phyloP scores from a whole-genome alignment of 805 yeast species.

The Clavispora vitiphila region DNA sequence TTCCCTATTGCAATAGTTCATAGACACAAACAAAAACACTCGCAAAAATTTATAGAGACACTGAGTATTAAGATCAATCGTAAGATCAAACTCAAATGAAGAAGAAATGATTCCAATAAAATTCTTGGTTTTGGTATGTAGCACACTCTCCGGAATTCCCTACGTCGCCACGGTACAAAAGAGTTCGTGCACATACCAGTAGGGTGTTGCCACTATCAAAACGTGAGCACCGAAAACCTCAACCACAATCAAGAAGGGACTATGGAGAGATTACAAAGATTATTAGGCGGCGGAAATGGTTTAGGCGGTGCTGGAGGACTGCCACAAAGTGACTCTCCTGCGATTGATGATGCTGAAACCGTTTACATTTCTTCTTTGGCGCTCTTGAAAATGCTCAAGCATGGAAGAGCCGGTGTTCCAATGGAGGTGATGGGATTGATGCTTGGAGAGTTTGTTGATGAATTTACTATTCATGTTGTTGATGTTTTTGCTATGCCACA shows the following conservation, averaged over 20 bases:
- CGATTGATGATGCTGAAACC: slow-evolving; percentile 92
- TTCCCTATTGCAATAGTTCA: too few relatives aligned
- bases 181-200: slow-evolving; percentile 2
- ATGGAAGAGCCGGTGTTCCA: slow-evolving; percentile 88
- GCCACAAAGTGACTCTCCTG: slow-evolving; percentile 61
- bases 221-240: slow-evolving; percentile 2
- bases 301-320: slow-evolving; percentile 39
- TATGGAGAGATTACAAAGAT: slow-evolving; percentile 50
- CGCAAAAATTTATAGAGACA: too few relatives aligned
- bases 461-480: slow-evolving; percentile 91
- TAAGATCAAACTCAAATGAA: too few relatives aligned
- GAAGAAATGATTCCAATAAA: too few relatives aligned
- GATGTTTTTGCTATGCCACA: slow-evolving; percentile 99
- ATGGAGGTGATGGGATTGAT: slow-evolving; percentile 91
- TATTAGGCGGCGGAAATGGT: slow-evolving; percentile 41
- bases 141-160: neutral
- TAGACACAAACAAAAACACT: too few relatives aligned
- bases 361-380: slow-evolving; percentile 96
- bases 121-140: neutral
- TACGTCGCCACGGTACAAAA: neutral
- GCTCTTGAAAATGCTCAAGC: slow-evolving; percentile 91
- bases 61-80: too few relatives aligned
- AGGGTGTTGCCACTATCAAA: slow-evolving; percentile 4
- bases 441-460: slow-evolving; percentile 98
- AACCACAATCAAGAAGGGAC: neutral